phyloP scores from a whole-genome alignment of 495 filamentous ascomycete genomes.

The Penicilliopsis zonata region DNA sequence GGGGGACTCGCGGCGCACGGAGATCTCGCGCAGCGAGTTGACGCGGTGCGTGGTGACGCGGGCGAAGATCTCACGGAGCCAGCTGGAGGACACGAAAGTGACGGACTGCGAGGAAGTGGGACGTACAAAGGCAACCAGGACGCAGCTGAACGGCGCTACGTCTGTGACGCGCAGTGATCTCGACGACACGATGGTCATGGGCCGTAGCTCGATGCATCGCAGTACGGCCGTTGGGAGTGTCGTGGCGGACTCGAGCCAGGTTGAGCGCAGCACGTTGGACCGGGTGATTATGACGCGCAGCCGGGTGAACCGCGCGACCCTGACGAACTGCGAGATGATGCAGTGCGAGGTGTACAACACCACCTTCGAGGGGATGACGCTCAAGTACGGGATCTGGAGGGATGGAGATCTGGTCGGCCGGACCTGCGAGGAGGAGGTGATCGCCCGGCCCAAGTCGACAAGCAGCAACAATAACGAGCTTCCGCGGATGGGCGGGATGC shows the following conservation, averaged over 20 bases:
- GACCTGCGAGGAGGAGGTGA: slow-evolving; percentile 9
- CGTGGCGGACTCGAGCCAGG: slow-evolving; percentile 5
- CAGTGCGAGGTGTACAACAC: slow-evolving; percentile 17
- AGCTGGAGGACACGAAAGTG: neutral
- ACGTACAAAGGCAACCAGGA: neutral
- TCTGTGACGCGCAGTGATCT: neutral
- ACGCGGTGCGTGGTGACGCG: neutral
- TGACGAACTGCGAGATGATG: slow-evolving; percentile 19
- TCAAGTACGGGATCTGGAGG: slow-evolving; percentile 25
- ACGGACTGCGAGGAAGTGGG: neutral
- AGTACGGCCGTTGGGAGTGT: slow-evolving; percentile 8
- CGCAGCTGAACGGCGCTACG: neutral
- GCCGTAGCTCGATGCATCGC: slow-evolving; percentile 6
- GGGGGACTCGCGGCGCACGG: neutral
- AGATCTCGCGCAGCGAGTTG: neutral
- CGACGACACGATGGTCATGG: slow-evolving; percentile 10
- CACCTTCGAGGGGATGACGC: slow-evolving; percentile 17
- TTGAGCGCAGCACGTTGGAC: slow-evolving; percentile 9
- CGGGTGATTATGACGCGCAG: slow-evolving; percentile 7
- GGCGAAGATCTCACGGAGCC: neutral
- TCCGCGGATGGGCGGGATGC: neutral
- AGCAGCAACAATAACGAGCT: neutral
- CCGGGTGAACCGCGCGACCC: slow-evolving; percentile 5
- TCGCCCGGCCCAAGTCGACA: slow-evolving; percentile 1
- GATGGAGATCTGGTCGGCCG: slow-evolving; percentile 18